phyloP scores from a whole-genome alignment of 2,329 filamentous ascomycete species.

The Knoxdaviesia proteae region DNA sequence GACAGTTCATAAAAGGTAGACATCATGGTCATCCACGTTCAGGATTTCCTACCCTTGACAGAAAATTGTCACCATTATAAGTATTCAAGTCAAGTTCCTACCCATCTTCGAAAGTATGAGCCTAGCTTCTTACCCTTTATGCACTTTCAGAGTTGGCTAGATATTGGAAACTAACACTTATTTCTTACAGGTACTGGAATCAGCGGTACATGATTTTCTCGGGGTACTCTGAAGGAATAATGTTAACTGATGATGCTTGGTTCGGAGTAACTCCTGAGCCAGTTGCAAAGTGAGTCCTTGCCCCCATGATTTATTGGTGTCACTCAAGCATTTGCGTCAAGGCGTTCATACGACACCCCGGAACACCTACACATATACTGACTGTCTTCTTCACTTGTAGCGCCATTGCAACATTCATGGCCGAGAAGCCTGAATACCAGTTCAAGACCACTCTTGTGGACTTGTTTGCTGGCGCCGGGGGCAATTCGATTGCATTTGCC shows the following conservation, averaged over 20 bases:
- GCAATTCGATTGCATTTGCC: conserved; percentile 90
- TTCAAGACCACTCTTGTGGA: conserved; percentile 55
- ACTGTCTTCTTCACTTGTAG: too few species aligned
- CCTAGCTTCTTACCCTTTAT: not conserved
- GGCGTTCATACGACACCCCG: too few species aligned
- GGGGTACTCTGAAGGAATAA: conserved; percentile 68
- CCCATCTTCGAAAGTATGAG: conserved; percentile 62
- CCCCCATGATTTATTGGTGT: too few species aligned
- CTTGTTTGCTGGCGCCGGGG: conserved; percentile 76
- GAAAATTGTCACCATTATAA: conserved; percentile 59
- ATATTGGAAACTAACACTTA: too few species aligned
- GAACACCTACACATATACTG: too few species aligned
- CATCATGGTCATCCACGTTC: too few species aligned
- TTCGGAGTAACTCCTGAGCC: conserved; percentile 92
- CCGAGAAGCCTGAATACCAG: conserved; percentile 13
- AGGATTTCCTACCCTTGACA: conserved; percentile 24
- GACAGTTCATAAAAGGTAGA: too few species aligned
- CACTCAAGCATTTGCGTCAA: too few species aligned
- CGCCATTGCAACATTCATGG: too few species aligned
- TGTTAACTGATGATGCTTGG: conserved; percentile 87
- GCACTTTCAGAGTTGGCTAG: not conserved
- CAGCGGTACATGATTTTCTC: conserved; percentile 79
- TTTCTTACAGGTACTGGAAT: conserved; percentile 53
- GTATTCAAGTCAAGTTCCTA: conserved; percentile 48
- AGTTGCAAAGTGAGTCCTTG: conserved; percentile 48